Conservation (phyloP, 345 rosid species). For the Acer negundo region DNA sequence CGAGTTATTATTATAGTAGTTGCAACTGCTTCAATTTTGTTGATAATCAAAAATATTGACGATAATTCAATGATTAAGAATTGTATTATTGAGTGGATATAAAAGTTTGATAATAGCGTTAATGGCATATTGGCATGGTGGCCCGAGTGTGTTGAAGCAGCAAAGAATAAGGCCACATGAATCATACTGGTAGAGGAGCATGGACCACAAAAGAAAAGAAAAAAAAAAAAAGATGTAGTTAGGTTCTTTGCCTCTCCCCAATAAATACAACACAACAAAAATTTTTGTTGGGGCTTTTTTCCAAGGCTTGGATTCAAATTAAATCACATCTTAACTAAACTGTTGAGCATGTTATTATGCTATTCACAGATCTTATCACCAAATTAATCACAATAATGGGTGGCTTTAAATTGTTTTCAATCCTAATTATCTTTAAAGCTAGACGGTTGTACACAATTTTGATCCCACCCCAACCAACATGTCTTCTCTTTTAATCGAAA, state of each 20-base stretch:
- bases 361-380: conserved; percentile 6
- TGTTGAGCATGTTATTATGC: not conserved
- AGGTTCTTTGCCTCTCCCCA: conserved; percentile 20
- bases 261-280: conserved; percentile 35
- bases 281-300: conserved; percentile 20
- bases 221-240: conserved; percentile 1
- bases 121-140: not conserved
- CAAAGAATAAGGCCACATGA: conserved; percentile 10
- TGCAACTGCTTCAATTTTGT: not conserved
- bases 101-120: not conserved
- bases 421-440: not conserved
- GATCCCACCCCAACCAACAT: conserved; percentile 12
- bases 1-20: not conserved
- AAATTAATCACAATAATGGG: not conserved
- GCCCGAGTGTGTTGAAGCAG: not conserved
- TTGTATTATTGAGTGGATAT: too few species aligned
- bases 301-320: conserved; percentile 16
- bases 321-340: conserved; percentile 15
- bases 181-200: conserved; percentile 11
- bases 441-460: not conserved
- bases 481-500: not conserved
- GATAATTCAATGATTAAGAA: too few species aligned
- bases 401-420: not conserved
- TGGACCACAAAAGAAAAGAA: conserved; percentile 21
- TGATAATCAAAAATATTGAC: too few species aligned